Conservation (phyloP, 768 basidiomycete genomes). For the Mycena indigotica region DNA sequence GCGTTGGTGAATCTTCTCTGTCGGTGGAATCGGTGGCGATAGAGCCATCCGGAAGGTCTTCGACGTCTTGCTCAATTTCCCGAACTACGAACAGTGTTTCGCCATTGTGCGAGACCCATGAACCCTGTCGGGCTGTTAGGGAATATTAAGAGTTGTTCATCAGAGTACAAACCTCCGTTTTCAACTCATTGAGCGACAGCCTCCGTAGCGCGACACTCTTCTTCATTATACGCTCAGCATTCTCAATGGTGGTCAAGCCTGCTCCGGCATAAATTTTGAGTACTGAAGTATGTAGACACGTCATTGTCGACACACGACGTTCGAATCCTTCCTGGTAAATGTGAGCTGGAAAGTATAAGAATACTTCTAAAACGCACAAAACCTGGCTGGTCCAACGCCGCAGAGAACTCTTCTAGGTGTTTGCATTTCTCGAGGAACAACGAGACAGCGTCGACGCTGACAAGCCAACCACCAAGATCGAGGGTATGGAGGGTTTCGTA, state of each 20-base stretch:
- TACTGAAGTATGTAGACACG: constrained; percentile 33
- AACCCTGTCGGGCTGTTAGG: too few relatives aligned
- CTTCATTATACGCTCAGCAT: constrained; percentile 28
- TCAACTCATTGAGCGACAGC: constrained; percentile 34
- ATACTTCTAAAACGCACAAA: not conserved
- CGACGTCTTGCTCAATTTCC: not conserved
- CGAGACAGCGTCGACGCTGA: constrained; percentile 31
- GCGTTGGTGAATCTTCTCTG: not conserved
- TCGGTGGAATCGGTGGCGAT: not conserved
- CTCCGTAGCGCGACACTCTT: constrained; percentile 31
- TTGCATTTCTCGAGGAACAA: constrained; percentile 34
- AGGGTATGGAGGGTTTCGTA: constrained; percentile 34
- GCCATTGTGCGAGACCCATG: not conserved
- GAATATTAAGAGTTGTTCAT: too few relatives aligned
- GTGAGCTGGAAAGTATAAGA: not conserved
- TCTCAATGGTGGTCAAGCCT: constrained; percentile 25
- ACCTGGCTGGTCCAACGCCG: constrained; percentile 32
- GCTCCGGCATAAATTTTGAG: constrained; percentile 38
- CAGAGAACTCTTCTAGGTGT: constrained; percentile 38
- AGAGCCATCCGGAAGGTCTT: not conserved
- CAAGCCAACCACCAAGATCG: constrained; percentile 34
- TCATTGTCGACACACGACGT: constrained; percentile 22
- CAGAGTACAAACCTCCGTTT: constrained; percentile 39
- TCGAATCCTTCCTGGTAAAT: constrained; percentile 32
- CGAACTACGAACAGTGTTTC: not conserved